These are phyloP conservation scores for Cantharellus anzutake DNA, from an alignment of 768 basidiomycete genomes.

Conservation along the genomic window DNA sequence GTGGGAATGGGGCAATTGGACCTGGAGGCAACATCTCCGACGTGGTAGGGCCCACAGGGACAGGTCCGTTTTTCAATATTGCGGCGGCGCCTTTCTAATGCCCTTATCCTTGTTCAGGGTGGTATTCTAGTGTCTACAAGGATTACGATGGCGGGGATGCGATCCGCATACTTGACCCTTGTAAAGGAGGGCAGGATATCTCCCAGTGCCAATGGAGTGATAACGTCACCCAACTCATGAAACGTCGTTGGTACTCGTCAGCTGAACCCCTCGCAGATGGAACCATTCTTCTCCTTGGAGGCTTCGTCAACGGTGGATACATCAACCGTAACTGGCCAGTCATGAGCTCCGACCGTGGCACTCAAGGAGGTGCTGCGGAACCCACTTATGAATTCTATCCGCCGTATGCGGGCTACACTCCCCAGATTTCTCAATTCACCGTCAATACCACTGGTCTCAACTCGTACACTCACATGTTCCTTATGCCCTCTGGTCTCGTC, in stretches of 20 bases:
- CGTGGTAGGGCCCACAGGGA: slow-evolving; percentile 25
- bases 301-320: slow-evolving; percentile 55
- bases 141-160: slow-evolving; percentile 66
- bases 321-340: slow-evolving; percentile 47
- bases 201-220: not conserved
- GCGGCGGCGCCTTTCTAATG: not conserved
- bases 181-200: not conserved
- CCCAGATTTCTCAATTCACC: slow-evolving; percentile 41
- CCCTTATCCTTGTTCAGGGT: slow-evolving; percentile 12
- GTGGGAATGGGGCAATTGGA: slow-evolving; percentile 59
- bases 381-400: slow-evolving; percentile 77
- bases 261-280: slow-evolving; percentile 43
- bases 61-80: slow-evolving; percentile 10
- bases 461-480: slow-evolving; percentile 52
- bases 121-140: slow-evolving; percentile 47
- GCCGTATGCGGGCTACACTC: slow-evolving; percentile 16
- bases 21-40: slow-evolving; percentile 42
- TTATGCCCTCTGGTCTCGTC: slow-evolving; percentile 60
- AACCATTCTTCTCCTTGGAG: slow-evolving; percentile 58
- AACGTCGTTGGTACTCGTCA: slow-evolving; percentile 20
- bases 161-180: slow-evolving; percentile 44
- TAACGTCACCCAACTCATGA: slow-evolving; percentile 18
- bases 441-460: slow-evolving; percentile 56
- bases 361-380: slow-evolving; percentile 53
- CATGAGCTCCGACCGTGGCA: slow-evolving; percentile 35